Evolutionary conservation across 495 filamentous ascomycete genomes (phyloP).

Genomic region (Viridothelium virens): DNA sequence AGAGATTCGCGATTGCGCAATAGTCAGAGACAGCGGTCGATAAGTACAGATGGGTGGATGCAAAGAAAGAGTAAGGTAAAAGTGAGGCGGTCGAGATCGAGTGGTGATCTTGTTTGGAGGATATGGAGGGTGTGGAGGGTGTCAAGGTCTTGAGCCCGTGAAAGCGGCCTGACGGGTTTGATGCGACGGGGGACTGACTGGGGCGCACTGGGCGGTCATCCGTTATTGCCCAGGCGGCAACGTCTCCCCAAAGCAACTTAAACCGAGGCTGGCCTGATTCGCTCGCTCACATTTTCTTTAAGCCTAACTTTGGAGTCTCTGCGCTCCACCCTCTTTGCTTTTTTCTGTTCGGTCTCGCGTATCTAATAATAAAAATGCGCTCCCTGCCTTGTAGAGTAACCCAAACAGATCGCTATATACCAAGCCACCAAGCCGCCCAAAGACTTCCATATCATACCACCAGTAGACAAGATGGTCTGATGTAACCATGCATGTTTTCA

Average conservation of each 20-base stretch:
- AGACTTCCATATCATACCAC: too few species aligned
- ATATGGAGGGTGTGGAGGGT: background rate
- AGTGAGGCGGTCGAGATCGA: background rate
- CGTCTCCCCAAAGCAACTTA: constrained; percentile 1
- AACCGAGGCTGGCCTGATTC: background rate
- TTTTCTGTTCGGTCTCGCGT: too few species aligned
- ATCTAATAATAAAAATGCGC: too few species aligned
- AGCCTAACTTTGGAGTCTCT: too few species aligned
- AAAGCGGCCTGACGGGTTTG: constrained; percentile 11
- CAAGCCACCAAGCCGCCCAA: too few species aligned
- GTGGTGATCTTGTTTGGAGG: background rate
- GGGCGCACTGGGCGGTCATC: background rate
- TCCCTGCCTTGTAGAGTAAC: too few species aligned
- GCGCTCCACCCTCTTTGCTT: too few species aligned
- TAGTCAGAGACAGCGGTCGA: background rate
- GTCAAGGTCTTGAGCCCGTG: background rate
- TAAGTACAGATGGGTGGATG: background rate
- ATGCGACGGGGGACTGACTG: constrained; percentile 1
- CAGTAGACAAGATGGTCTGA: background rate
- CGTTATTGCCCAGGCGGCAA: background rate
- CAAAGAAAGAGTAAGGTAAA: background rate
- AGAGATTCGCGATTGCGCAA: background rate
- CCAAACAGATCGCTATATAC: too few species aligned
- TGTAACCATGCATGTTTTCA: background rate
- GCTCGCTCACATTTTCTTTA: background rate